Evolutionary conservation across 768 basidiomycete genomes (phyloP).

Genomic region (Saitozyma sp.): DNA sequence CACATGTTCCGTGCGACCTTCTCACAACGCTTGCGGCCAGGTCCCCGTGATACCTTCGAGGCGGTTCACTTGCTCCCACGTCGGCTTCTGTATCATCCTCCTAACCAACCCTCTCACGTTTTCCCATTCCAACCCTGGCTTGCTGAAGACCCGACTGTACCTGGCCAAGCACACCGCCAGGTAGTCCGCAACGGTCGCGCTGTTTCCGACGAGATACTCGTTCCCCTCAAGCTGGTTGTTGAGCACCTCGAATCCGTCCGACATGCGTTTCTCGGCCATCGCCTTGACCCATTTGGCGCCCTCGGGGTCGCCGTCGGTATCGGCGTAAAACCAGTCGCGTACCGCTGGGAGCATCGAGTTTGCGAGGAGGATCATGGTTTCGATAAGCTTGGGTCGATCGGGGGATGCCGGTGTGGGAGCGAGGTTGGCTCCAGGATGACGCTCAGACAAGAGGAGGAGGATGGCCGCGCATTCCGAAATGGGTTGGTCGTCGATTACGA

Average conservation of each 20-base stretch:
- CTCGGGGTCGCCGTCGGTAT: slow-evolving; percentile 3
- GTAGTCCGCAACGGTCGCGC: slow-evolving; percentile 7
- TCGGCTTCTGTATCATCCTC: too few relatives aligned
- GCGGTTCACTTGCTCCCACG: too few relatives aligned
- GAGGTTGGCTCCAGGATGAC: slow-evolving; percentile 12
- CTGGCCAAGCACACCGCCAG: too few relatives aligned
- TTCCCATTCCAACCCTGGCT: too few relatives aligned
- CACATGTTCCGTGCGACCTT: too few relatives aligned
- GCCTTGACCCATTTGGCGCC: slow-evolving; percentile 3
- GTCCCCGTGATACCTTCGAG: too few relatives aligned
- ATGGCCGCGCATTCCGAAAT: slow-evolving; percentile 16
- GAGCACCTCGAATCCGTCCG: slow-evolving; percentile 2
- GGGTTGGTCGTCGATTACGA: neutral
- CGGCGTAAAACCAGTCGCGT: slow-evolving; percentile 25
- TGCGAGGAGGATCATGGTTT: slow-evolving; percentile 16
- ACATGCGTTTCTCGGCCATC: slow-evolving; percentile 2
- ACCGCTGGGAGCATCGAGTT: slow-evolving; percentile 11
- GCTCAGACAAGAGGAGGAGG: slow-evolving; percentile 13
- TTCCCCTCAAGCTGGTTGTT: slow-evolving; percentile 7
- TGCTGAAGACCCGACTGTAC: too few relatives aligned
- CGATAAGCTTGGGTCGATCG: slow-evolving; percentile 12
- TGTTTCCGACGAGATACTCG: slow-evolving; percentile 9
- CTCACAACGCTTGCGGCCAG: too few relatives aligned
- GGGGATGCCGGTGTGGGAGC: slow-evolving; percentile 8
- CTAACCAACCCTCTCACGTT: too few relatives aligned